phyloP scores from a whole-genome alignment of 2,329 filamentous ascomycete species.

The Sarocladium oryzae region DNA sequence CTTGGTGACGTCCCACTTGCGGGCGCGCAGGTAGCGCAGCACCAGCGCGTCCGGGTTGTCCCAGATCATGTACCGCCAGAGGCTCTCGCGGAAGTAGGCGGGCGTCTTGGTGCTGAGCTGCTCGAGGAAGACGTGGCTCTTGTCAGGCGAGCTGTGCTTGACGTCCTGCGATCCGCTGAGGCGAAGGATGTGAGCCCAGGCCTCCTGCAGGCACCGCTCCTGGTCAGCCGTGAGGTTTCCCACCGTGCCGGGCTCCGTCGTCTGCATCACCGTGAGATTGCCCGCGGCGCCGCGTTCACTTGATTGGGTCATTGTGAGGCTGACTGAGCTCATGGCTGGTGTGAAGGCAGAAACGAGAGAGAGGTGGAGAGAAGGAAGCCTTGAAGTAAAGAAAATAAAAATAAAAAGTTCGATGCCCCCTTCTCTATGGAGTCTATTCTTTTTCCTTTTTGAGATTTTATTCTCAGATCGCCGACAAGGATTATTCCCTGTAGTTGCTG shows the following conservation, averaged over 20 bases:
- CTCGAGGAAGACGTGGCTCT: conserved; percentile 15
- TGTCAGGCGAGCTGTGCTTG: conserved; percentile 4
- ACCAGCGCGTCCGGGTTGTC: conserved; percentile 32
- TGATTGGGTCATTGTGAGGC: background rate
- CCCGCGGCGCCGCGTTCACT: background rate
- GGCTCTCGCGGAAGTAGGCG: background rate
- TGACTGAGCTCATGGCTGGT: background rate
- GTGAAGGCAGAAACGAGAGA: too few relatives aligned
- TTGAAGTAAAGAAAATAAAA: too few relatives aligned
- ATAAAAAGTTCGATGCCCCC: too few relatives aligned
- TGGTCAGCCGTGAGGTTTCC: conserved; percentile 19
- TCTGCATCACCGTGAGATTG: background rate
- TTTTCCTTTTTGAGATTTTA: too few relatives aligned
- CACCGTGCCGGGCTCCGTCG: conserved; percentile 9
- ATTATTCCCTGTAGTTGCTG: too few relatives aligned
- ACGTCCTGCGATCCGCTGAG: conserved; percentile 15
- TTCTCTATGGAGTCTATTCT: too few relatives aligned
- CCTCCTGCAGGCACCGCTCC: conserved; percentile 18
- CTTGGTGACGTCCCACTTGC: conserved; percentile 33
- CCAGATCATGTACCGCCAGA: conserved; percentile 17
- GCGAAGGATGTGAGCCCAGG: conserved; percentile 18
- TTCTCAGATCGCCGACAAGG: too few relatives aligned
- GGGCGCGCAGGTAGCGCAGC: conserved; percentile 33
- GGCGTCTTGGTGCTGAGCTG: conserved; percentile 17
- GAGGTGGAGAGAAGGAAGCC: too few relatives aligned